These are phyloP conservation scores for Suillus plorans DNA, from an alignment of 768 basidiomycete species.

Conservation along the genomic window DNA sequence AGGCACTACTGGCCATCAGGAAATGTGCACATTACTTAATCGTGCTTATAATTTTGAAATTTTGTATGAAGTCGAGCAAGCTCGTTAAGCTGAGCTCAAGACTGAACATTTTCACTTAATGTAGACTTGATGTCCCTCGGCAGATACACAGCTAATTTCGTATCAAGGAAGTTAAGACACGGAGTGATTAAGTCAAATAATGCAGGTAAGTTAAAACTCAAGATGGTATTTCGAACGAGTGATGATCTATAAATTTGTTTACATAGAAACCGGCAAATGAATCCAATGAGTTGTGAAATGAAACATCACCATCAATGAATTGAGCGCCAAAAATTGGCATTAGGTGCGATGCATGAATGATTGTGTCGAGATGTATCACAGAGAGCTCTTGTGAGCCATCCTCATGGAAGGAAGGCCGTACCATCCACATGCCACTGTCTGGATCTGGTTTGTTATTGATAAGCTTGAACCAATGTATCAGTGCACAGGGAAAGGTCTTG, in stretches of 20 bases:
- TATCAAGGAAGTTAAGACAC: not conserved
- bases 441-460: constrained; percentile 1
- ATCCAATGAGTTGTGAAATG: constrained; percentile 4
- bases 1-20: not conserved
- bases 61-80: not conserved
- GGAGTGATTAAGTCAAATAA: not conserved
- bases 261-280: constrained; percentile 6
- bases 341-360: constrained; percentile 6
- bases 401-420: constrained; percentile 8
- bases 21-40: not conserved
- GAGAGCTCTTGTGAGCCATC: not conserved
- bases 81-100: not conserved
- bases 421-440: constrained; percentile 12
- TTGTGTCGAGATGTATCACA: constrained; percentile 9
- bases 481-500: constrained; percentile 7
- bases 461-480: constrained; percentile 7
- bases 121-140: not conserved
- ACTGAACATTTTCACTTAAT: not conserved
- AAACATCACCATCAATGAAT: not conserved
- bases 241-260: constrained; percentile 16
- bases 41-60: not conserved
- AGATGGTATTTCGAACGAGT: not conserved
- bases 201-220: not conserved
- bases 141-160: not conserved
- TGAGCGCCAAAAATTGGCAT: constrained; percentile 6